Base-by-base conservation (phyloP, 345 rosid genomes). In the Citrus trifoliata region DNA sequence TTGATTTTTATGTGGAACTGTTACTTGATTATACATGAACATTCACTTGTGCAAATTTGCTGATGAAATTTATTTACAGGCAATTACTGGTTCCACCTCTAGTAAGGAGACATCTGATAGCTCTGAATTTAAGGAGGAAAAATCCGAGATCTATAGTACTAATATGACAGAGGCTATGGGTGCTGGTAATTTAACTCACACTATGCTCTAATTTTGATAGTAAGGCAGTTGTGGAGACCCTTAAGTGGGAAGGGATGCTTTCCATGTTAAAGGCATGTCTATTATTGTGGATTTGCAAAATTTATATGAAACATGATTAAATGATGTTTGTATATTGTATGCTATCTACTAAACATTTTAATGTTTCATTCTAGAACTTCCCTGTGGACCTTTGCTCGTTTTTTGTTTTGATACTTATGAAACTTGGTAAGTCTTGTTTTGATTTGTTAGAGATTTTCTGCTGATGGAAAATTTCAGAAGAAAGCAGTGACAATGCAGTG, bases 131-230 rank as follows among this genome's bases (percentile, higher is more conserved):
- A 64, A 88, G 79, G 86, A 83, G 80, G 88, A 84, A 73, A 93
- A 89, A 78, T 95, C 99, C n/a, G 92, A 91, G 73, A 80, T 79
- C 59, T 93, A 95, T 67, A 93, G 97, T 81, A 86, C 84, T 84
- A 89, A 88, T 84, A 95, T 95, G 99, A 95, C 98, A n/a, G 83
- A n/a, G 83, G 97, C 97, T 46, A 95, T 95, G 99, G 99, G 99
- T 83, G 97, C 97, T 72, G 98, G 99, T 95, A 79, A 71, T 88
- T 83, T 80, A 40, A 53, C 25, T 69, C 30, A 7, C 66, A 14
- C 30, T 33, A 67, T 14, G 76, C 51, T 69, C 70, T 74, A 48
- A 42, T 35, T 63, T 78, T 73, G 58, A 67, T 27, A 37, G 13
- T 7, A 27, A 70, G 67, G 21, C 75, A 46, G 55, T 22, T 64